Evolutionary conservation across 1,284 basidiomycete species (phyloP).

Genomic region (Rhizoctonia solani): DNA sequence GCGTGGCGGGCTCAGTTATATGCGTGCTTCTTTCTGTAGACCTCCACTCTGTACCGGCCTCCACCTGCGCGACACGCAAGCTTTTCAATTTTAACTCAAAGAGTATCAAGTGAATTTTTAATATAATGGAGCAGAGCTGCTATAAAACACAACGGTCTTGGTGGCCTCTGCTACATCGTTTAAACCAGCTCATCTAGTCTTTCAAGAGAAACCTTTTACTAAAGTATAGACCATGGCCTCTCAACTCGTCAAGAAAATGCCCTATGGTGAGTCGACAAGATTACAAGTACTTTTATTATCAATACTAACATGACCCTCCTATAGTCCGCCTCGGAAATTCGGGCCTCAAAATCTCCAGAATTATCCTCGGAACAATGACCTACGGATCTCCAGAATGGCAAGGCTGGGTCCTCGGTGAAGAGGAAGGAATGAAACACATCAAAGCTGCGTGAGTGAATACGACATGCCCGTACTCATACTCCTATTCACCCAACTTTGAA

Average conservation of each 20-base stretch:
- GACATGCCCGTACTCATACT: background rate
- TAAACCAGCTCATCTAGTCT: too few species aligned
- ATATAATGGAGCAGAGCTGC: too few species aligned
- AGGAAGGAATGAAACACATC: constrained; percentile 45
- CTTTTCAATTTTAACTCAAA: too few species aligned
- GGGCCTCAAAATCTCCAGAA: constrained; percentile 21
- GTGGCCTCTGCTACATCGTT: too few species aligned
- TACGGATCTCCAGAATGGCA: constrained; percentile 36
- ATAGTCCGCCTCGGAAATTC: constrained; percentile 31
- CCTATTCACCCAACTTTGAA: constrained; percentile 10
- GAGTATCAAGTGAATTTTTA: too few species aligned
- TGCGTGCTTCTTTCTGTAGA: too few species aligned
- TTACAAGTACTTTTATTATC: background rate
- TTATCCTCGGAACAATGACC: constrained; percentile 38
- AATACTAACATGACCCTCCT: background rate
- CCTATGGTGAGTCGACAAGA: background rate
- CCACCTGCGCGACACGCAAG: too few species aligned
- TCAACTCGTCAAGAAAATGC: constrained; percentile 3
- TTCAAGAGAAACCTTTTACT: too few species aligned
- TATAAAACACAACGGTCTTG: too few species aligned
- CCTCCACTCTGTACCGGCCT: too few species aligned
- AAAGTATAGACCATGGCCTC: too few species aligned
- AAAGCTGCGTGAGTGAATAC: constrained; percentile 41
- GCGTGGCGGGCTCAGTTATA: too few species aligned
- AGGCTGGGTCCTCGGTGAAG: constrained; percentile 45